Conservation (phyloP, 768 basidiomycete species). For the Calocybe indica region DNA sequence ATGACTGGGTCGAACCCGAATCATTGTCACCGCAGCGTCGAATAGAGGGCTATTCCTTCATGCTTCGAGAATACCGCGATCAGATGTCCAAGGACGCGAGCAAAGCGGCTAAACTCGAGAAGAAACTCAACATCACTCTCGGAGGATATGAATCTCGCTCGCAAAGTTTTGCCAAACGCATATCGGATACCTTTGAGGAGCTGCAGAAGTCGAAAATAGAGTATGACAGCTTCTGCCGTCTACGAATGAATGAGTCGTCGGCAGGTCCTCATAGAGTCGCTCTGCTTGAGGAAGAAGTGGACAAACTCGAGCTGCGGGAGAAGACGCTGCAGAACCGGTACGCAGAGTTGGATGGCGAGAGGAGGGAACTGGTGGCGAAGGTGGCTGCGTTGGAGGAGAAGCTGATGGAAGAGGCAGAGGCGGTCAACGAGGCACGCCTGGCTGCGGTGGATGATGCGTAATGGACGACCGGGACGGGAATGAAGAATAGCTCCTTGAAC, state of each 20-base stretch:
- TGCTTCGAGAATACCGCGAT: constrained; percentile 60
- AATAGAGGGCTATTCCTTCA: constrained; percentile 53
- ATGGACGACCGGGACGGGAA: neutral
- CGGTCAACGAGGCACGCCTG: constrained; percentile 69
- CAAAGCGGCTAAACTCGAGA: constrained; percentile 82
- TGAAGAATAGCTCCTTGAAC: too few relatives aligned
- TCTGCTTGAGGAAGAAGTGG: constrained; percentile 83
- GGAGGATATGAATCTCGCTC: constrained; percentile 89
- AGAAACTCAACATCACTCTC: constrained; percentile 79
- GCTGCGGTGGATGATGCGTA: constrained; percentile 49
- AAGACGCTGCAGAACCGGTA: constrained; percentile 74
- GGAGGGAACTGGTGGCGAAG: constrained; percentile 51
- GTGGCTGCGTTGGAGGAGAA: constrained; percentile 73
- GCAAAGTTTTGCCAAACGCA: constrained; percentile 54
- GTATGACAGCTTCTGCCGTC: constrained; percentile 69
- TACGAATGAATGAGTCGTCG: constrained; percentile 67
- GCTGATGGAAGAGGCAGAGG: constrained; percentile 82
- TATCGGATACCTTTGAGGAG: constrained; percentile 65
- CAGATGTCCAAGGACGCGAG: constrained; percentile 75
- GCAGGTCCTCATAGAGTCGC: constrained; percentile 75
- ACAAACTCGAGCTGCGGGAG: constrained; percentile 72
- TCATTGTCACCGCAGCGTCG: constrained; percentile 54
- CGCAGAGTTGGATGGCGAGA: constrained; percentile 73
- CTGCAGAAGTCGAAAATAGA: constrained; percentile 64
- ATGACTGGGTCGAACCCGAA: constrained; percentile 63